Conservation (phyloP, 148 eudicot species). For the Vaccinium macrocarpon region DNA sequence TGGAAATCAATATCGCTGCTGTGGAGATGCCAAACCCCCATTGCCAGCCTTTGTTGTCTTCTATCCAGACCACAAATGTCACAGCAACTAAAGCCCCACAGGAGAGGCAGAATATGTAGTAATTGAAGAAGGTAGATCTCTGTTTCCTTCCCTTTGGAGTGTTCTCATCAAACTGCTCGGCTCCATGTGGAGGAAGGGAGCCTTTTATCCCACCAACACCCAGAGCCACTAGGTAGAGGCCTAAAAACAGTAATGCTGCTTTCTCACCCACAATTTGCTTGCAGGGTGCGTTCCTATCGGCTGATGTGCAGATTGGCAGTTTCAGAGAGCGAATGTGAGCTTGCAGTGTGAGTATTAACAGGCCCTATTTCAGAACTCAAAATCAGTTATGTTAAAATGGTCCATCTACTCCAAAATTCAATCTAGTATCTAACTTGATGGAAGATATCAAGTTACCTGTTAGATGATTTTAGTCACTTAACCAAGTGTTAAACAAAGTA, state of each 20-base stretch:
- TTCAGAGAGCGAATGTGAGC: conserved; percentile 46
- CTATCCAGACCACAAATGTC: conserved; percentile 86
- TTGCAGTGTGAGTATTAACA: conserved; percentile 73
- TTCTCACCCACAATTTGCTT: conserved; percentile 39
- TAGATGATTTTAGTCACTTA: conserved; percentile 1
- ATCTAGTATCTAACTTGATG: neutral
- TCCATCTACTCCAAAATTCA: neutral
- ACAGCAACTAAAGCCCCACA: conserved; percentile 86
- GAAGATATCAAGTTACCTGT: neutral
- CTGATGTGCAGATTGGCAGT: conserved; percentile 41
- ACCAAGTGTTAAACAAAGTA: neutral
- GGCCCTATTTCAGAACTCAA: conserved; percentile 51
- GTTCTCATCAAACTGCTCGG: conserved; percentile 81
- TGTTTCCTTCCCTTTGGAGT: conserved; percentile 57
- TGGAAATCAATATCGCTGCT: conserved; percentile 29
- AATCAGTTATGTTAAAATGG: conserved; percentile 14
- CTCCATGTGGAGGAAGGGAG: conserved; percentile 86
- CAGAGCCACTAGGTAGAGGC: conserved; percentile 76
- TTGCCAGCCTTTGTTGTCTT: conserved; percentile 89
- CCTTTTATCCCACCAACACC: conserved; percentile 98
- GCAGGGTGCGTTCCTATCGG: conserved; percentile 32
- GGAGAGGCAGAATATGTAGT: conserved; percentile 74
- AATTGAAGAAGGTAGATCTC: conserved; percentile 78
- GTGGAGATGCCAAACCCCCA: conserved; percentile 74
- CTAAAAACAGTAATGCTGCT: conserved; percentile 50